Evolutionary conservation across 2,329 filamentous ascomycete genomes (phyloP), one percentile per base, ranked within the genome.

Genomic region (Colletotrichum melonis): DNA sequence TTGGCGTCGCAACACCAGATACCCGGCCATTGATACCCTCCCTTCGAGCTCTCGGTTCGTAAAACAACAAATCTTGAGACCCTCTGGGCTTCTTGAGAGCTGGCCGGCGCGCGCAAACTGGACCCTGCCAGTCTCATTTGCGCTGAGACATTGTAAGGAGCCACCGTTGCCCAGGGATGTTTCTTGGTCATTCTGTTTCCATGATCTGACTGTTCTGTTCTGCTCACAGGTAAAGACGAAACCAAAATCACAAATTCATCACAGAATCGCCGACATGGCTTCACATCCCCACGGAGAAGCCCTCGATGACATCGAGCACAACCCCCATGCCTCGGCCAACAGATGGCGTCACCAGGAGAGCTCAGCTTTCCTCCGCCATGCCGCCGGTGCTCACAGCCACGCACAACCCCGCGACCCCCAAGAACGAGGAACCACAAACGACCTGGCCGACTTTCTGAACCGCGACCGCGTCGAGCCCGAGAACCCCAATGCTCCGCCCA

Each of bases 321-420:
- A 91, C 77, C 88, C 88, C 3, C 83, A 92, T 78, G 86, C 87
- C 49, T 92, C 90, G 9, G 77, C 86, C 54, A 91, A 83, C 78
- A 84, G 84, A 76, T 92, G 91, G 91, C 88, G 90, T 68, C 91
- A 92, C 78, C 88, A 92, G 78, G 91, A 92, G 79, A 92, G 90
- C 1, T 83, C 84, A 14, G 84, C 88, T 42, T 92, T 86, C 78
- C 85, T 86, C 63, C 85, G 85, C 63, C 83, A 87, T 78, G 89
- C 88, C 42, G 84, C 67, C 63, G 32, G 68, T 22, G 84, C 67
- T 65, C 38, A 72, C 22, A 69, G 69, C 55, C 63, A 49, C 30
- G 69, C 62, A n/a, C 75, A 77, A 72, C 82, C 84, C 69, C 85
- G 85, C 72, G 83, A 85, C 46, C 82, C 84, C 62, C 82, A 86